Percentiles rank a stretch among this genome's conserved stretches.
Evolutionary conservation across 495 filamentous ascomycete species (phyloP).

Genomic region (Hyaloscypha variabilis): DNA sequence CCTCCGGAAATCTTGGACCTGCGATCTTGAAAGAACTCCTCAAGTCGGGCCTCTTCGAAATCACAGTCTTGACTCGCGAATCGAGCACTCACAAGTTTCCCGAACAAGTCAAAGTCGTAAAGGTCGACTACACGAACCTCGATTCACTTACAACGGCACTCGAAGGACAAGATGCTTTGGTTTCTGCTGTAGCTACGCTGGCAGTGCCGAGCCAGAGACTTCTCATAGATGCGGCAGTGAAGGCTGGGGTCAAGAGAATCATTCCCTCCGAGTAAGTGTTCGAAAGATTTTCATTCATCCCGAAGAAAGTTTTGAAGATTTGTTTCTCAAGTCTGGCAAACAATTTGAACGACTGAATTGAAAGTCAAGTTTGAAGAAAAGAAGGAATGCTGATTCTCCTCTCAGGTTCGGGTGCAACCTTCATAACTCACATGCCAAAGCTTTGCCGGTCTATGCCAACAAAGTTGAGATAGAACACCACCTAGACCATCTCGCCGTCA

Average conservation of each 20-base stretch:
- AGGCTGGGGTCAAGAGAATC: constrained; percentile 60
- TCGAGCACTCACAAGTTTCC: constrained; percentile 40
- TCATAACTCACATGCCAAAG: constrained; percentile 34
- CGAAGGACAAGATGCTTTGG: constrained; percentile 58
- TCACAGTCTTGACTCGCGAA: constrained; percentile 60
- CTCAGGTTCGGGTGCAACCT: constrained; percentile 57
- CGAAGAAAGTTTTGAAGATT: not conserved
- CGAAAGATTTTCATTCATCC: not conserved
- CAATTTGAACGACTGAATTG: no score
- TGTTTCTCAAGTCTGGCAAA: no score
- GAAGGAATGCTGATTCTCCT: not conserved
- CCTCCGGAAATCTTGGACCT: constrained; percentile 57
- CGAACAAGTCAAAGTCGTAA: constrained; percentile 39
- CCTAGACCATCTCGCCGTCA: constrained; percentile 42
- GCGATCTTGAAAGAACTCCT: constrained; percentile 56
- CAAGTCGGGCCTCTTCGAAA: constrained; percentile 49
- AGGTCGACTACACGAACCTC: constrained; percentile 53
- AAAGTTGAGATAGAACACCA: constrained; percentile 47
- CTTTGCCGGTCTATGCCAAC: constrained; percentile 42
- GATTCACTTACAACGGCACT: constrained; percentile 52
- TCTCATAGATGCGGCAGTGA: constrained; percentile 63
- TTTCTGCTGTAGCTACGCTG: constrained; percentile 47
- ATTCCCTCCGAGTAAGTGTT: constrained; percentile 48
- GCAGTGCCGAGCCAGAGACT: constrained; percentile 44
- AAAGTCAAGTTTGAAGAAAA: no score